phyloP scores from a whole-genome alignment of 345 rosid genomes.

The Cardamine chenopodiifolia region DNA sequence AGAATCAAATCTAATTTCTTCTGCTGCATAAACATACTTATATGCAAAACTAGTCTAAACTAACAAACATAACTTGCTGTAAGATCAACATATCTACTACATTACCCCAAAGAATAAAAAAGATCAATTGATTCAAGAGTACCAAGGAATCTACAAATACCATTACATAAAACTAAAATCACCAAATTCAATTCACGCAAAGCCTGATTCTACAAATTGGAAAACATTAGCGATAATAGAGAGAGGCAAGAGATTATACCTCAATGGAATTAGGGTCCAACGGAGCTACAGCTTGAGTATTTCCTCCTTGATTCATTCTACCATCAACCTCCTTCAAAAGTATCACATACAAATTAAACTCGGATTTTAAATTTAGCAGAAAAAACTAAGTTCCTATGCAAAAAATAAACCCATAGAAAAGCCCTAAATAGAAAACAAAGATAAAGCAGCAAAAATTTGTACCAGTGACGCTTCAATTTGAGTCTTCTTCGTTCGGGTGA shows the following conservation, averaged over 20 bases:
- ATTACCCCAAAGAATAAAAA: too few relatives aligned
- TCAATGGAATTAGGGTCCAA: slow-evolving; percentile 67
- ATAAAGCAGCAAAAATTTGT: not conserved
- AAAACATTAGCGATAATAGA: not conserved
- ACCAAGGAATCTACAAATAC: not conserved
- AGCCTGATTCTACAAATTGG: not conserved
- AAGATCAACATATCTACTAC: not conserved
- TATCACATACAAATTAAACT: not conserved
- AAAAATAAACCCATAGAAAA: slow-evolving; percentile 17
- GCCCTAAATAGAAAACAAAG: slow-evolving; percentile 24
- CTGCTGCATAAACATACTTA: slow-evolving; percentile 10
- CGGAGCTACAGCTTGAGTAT: slow-evolving; percentile 59
- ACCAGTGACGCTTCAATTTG: slow-evolving; percentile 29
- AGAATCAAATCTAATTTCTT: not conserved
- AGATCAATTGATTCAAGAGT: too few relatives aligned
- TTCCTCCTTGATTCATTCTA: slow-evolving; percentile 80
- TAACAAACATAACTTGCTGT: not conserved
- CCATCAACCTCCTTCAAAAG: slow-evolving; percentile 50
- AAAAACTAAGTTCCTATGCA: not conserved
- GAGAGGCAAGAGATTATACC: slow-evolving; percentile 52
- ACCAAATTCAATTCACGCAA: slow-evolving; percentile 8
- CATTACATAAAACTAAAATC: not conserved
- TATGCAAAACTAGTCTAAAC: not conserved
- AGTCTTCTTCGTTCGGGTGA: slow-evolving; percentile 24
- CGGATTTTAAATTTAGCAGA: not conserved